phyloP scores from a whole-genome alignment of 2,329 filamentous ascomycete genomes.

The Corniculantispora saksenae region DNA sequence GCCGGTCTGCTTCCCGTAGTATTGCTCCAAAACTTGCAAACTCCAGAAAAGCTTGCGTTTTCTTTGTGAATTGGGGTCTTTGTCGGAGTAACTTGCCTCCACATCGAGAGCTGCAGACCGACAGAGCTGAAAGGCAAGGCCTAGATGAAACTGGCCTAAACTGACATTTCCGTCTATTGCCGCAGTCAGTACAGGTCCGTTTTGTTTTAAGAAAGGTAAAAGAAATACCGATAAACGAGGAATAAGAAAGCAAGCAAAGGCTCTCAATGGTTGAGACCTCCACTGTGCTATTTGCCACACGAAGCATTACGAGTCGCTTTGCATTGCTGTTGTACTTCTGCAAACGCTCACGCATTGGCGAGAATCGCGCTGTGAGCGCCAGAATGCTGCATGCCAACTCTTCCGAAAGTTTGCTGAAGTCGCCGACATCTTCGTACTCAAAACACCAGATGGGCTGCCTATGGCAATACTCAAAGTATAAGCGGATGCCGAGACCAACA shows the following conservation, averaged over 20 bases:
- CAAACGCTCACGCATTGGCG: constrained; percentile 34
- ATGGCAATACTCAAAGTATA: constrained; percentile 47
- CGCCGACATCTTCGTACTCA: constrained; percentile 41
- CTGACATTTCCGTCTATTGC: constrained; percentile 47
- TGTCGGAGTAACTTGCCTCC: constrained; percentile 38
- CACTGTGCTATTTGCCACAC: constrained; percentile 52
- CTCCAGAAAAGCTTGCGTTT: constrained; percentile 55
- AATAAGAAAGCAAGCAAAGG: constrained; percentile 51
- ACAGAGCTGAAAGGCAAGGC: constrained; percentile 51
- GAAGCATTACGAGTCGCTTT: constrained; percentile 47
- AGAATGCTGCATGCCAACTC: constrained; percentile 45
- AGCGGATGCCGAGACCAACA: constrained; percentile 35
- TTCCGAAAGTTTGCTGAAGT: constrained; percentile 37
- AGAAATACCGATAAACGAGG: constrained; percentile 49
- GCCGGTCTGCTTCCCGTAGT: constrained; percentile 48
- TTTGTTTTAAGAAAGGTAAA: neutral
- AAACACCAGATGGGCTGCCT: constrained; percentile 48
- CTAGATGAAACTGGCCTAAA: constrained; percentile 52
- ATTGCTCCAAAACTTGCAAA: constrained; percentile 50
- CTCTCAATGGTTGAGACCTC: constrained; percentile 52
- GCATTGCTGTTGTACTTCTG: constrained; percentile 41
- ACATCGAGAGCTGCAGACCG: constrained; percentile 51
- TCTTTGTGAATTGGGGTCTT: constrained; percentile 40
- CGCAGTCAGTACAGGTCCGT: constrained; percentile 9
- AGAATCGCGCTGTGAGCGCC: constrained; percentile 42